Base-by-base conservation (phyloP, 495 filamentous ascomycete species). In the Penicillium paradoxum region DNA sequence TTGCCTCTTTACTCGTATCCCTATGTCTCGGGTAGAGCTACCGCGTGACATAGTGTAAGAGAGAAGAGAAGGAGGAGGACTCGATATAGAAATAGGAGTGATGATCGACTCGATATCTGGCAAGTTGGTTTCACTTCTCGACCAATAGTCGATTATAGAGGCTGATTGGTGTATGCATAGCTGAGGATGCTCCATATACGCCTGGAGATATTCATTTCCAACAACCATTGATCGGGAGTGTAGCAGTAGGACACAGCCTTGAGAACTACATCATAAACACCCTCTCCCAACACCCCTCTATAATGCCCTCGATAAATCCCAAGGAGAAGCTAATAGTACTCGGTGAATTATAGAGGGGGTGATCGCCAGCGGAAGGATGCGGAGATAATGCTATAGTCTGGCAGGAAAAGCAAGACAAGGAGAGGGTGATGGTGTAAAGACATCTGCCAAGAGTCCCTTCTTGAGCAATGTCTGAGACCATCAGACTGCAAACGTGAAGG, bases 391-490 rank as follows among this genome's bases (percentile, higher is more conserved):
- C 6, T 9, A 7, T 13, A 8, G 4, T 39, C 22, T 9, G 13
- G 19, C 19, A 2, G 19, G 11, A 7, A 32, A n/a, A 15, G 27
- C 13, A 50, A 40, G 29, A 43, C 49, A 51, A 11, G n/a, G 38
- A 22, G 27, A 24, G 13, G 33, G 14, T 18, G 14, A 10, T 17
- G 18, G 18, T 14, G 27, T 11, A 6, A 32, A 50, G 38, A 41
- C 7, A 30, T 6, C 37, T 4, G 17, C 25, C 24, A 49, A 39
- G 34, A 1, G 29, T 9, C 34, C 38, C 33, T 15, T 27, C 33
- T 42, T 22, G 29, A 15, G 21, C 19, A 4, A 51, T 51, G 49
- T 43, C 49, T 51, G 49, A 51, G 46, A 3, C n/a, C n/a, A n/a
- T 27, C 3, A 27, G 24, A 7, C 24, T 7, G 24, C 24, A 27